Evolutionary conservation across 148 eudicot species (phyloP).

Genomic region (Gaultheria prostrata): DNA sequence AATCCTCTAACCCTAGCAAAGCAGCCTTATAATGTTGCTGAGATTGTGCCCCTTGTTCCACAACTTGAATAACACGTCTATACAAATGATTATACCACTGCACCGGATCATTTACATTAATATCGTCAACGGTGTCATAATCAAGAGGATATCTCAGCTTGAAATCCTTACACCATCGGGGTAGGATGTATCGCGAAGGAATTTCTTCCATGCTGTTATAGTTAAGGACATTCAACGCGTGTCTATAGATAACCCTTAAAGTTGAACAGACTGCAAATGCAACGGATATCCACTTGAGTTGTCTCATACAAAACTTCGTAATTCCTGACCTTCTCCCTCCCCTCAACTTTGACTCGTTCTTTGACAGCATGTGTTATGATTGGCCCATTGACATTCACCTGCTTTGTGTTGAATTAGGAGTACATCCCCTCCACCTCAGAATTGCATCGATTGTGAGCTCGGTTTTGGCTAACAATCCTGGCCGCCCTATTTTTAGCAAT

Average conservation of each 20-base stretch:
- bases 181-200: slow-evolving; percentile 33
- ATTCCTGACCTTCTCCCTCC: slow-evolving; percentile 27
- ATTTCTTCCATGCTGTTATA: slow-evolving; percentile 40
- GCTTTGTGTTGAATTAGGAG: slow-evolving; percentile 33
- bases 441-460: too few relatives aligned
- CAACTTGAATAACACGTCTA: slow-evolving; percentile 23
- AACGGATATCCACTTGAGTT: slow-evolving; percentile 34
- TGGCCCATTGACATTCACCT: slow-evolving; percentile 29
- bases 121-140: slow-evolving; percentile 9
- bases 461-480: too few relatives aligned
- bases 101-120: slow-evolving; percentile 22
- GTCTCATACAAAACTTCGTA: slow-evolving; percentile 40
- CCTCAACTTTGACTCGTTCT: slow-evolving; percentile 30
- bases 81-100: slow-evolving; percentile 25
- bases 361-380: slow-evolving; percentile 27
- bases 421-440: slow-evolving; percentile 36
- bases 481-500: too few relatives aligned
- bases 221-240: slow-evolving; percentile 35
- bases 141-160: slow-evolving; percentile 22
- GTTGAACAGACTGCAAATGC: slow-evolving; percentile 39
- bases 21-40: slow-evolving; percentile 27
- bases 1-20: slow-evolving; percentile 25
- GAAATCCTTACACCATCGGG: slow-evolving; percentile 33
- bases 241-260: slow-evolving; percentile 39
- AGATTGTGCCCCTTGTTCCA: slow-evolving; percentile 38